Evolutionary conservation across 2,329 filamentous ascomycete genomes (phyloP), one percentile per base, ranked within the genome.

Genomic region (Incumbomyces lentus): DNA sequence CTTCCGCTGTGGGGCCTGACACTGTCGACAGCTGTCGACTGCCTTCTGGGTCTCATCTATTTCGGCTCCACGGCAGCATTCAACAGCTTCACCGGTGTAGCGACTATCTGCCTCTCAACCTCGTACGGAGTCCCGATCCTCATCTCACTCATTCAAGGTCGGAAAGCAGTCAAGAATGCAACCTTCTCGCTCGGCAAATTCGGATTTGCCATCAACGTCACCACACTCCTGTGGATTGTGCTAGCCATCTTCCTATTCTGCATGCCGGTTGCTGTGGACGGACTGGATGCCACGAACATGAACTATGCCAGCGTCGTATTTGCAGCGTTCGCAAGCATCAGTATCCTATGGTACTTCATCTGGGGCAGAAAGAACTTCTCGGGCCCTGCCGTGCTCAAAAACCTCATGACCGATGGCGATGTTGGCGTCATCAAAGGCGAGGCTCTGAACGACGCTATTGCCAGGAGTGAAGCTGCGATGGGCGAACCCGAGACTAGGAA

Each of bases 361-460:
- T 75, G 78, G 57, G 80, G 78, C 6, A 67, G 79, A 42, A 79
- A 78, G 63, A 72, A 77, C 52, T 84, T 83, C 55, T 79, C 68
- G 2, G 80, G 80, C 0, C 80, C 80, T 7, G 44, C 70, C 89
- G 22, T 89, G 29, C 89, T 89, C 73, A 85, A 85, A 65, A 79
- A 70, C 0, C 84, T 80, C 8, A 88, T 78, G 22, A 80, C 82
- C 5, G 82, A 83, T 62, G 72, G 75, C 2, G 78, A 74, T 0
- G 82, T 83, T 49, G 79, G 72, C 0, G 53, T 63, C 12, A 75
- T 82, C 49, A 80, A 46, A n/a, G 44, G 44, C 6, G 14, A 40
- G 35, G 41, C 14, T 19, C n/a, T 38, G 22, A 45, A 18, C 13
- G 42, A 45, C 30, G 42, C 42, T 2, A 42, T 42, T 33, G 40